phyloP scores from a whole-genome alignment of 805 yeast genomes.

The Candida sonorensis region DNA sequence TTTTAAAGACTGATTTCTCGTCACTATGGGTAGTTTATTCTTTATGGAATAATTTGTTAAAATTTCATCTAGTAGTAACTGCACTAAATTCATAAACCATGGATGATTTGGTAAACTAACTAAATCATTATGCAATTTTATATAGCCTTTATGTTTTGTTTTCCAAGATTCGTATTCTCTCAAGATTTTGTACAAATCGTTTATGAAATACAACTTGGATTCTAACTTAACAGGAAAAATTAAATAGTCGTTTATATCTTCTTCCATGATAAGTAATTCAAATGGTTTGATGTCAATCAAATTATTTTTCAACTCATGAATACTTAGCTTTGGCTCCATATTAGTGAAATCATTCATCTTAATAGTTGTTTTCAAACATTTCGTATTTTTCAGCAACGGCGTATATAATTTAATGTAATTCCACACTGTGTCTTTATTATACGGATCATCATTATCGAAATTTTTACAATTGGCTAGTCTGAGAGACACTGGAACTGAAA shows the following conservation, averaged over 20 bases:
- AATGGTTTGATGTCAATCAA: no score
- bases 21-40: conserved; percentile 20
- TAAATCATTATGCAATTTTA: conserved; percentile 6
- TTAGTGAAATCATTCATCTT: no score
- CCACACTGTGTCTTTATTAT: not conserved
- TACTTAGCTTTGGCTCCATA: not conserved
- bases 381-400: not conserved
- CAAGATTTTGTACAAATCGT: conserved; percentile 18
- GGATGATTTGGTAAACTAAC: conserved; percentile 2
- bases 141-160: conserved; percentile 13
- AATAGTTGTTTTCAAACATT: conserved; percentile 7
- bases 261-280: no score
- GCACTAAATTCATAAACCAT: conserved; percentile 21
- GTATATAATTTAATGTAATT: not conserved
- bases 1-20: conserved; percentile 21
- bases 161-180: conserved; percentile 17
- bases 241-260: no score
- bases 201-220: conserved; percentile 6
- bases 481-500: not conserved
- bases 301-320: not conserved
- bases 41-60: conserved; percentile 21
- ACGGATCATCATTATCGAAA: no score
- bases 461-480: not conserved
- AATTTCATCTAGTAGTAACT: conserved; percentile 26
- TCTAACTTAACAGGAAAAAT: no score